A percentile compares a stretch with the other conserved stretches of the same genome.
These are phyloP conservation scores for Pneumocystis sp. DNA, from an alignment of 1,139 yeast species.

Conservation along the genomic window DNA sequence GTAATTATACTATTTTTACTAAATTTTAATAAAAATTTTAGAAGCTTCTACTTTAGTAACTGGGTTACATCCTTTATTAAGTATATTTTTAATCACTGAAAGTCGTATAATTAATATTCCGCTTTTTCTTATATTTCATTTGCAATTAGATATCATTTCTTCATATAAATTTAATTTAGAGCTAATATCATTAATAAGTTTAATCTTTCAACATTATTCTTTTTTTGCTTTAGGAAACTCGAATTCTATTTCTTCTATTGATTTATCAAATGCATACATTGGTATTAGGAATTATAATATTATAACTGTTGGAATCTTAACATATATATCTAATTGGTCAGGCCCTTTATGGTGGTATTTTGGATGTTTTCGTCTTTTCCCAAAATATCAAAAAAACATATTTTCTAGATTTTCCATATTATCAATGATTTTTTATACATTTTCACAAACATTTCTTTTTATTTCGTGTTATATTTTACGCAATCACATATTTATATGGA, in stretches of 20 bases:
- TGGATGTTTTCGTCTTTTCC: conserved; percentile 24
- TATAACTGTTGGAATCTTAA: conserved; percentile 57
- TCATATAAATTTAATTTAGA: conserved; percentile 16
- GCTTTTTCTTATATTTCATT: conserved; percentile 39
- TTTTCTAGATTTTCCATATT: conserved; percentile 23
- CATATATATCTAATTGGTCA: conserved; percentile 69
- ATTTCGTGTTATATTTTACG: conserved; percentile 60
- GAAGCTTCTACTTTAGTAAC: background rate
- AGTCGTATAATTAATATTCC: conserved; percentile 58
- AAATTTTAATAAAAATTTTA: background rate
- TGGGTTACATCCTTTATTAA: conserved; percentile 22
- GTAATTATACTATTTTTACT: background rate
- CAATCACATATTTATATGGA: conserved; percentile 88
- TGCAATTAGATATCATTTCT: conserved; percentile 11
- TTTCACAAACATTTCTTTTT: conserved; percentile 41
- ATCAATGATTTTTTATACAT: conserved; percentile 34
- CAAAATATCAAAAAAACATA: conserved; percentile 17
- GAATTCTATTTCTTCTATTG: conserved; percentile 81
- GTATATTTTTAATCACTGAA: conserved; percentile 53
- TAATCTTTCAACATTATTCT: conserved; percentile 50
- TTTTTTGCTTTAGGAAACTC: conserved; percentile 86
- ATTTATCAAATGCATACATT: conserved; percentile 79
- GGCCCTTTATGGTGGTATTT: conserved; percentile 61
- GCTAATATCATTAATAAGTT: conserved; percentile 17
- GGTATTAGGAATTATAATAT: conserved; percentile 62